Percentiles rank a stretch among this genome's conserved stretches.
phyloP scores from a whole-genome alignment of 371 early-diverging fungal species.

The Mortierella sp. region DNA sequence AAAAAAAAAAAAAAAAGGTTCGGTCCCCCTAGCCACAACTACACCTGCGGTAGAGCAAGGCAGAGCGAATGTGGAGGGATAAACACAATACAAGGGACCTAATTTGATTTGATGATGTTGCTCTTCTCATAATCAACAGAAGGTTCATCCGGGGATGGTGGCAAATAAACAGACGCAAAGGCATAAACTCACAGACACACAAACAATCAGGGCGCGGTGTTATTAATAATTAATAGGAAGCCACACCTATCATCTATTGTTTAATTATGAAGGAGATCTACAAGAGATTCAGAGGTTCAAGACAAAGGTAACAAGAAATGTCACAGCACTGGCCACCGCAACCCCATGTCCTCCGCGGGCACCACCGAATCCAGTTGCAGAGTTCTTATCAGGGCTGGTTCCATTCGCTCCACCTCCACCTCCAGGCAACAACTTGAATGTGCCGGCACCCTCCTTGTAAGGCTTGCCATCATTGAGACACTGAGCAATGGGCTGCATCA shows the following conservation, averaged over 20 bases:
- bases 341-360: background rate
- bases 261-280: background rate
- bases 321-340: background rate
- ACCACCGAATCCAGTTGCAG: background rate
- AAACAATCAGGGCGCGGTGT: background rate
- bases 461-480: constrained; percentile 51
- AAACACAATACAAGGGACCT: background rate
- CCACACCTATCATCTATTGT: background rate
- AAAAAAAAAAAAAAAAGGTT: background rate
- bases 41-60: background rate
- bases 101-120: background rate
- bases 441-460: constrained; percentile 46
- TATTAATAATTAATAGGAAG: background rate
- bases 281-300: background rate
- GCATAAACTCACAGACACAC: background rate
- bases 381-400: background rate
- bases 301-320: background rate
- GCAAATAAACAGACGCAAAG: background rate
- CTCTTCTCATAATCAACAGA: background rate
- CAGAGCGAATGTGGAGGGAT: background rate
- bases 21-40: background rate
- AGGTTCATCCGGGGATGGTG: constrained; percentile 3
- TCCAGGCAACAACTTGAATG: constrained; percentile 18
- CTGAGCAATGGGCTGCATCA: constrained; percentile 53
- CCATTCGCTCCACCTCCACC: background rate